Percentiles rank a stretch among this genome's conserved stretches.
Conservation (phyloP, 148 eudicot species). For the Cornus kousa region DNA sequence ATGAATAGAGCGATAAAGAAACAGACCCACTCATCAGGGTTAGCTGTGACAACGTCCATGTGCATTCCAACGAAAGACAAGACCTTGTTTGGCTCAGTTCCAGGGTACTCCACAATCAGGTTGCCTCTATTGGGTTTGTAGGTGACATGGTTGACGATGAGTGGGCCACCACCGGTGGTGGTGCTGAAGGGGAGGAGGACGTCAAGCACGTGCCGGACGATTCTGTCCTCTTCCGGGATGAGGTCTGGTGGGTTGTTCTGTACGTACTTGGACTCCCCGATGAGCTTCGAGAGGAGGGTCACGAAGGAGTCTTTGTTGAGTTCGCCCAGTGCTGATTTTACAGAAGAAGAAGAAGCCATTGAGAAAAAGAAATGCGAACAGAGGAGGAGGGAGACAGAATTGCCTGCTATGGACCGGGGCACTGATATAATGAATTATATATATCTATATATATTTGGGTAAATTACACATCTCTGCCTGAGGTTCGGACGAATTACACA, state of each 20-base stretch:
- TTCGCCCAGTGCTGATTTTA: conserved; percentile 52
- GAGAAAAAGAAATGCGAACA: background rate
- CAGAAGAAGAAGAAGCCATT: conserved; percentile 18
- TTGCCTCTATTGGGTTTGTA: conserved; percentile 77
- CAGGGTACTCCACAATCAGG: conserved; percentile 92
- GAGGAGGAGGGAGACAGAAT: background rate
- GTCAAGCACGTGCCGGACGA: conserved; percentile 68
- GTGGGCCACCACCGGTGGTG: conserved; percentile 71
- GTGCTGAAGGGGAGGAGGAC: conserved; percentile 69
- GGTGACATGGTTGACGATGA: conserved; percentile 65
- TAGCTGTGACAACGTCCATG: conserved; percentile 98
- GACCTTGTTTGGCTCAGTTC: conserved; percentile 55
- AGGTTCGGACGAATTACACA: no score
- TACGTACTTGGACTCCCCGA: conserved; percentile 78
- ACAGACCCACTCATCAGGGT: conserved; percentile 80
- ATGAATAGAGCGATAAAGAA: background rate
- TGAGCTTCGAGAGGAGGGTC: conserved; percentile 63
- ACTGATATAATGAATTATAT: no score
- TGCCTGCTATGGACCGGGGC: no score
- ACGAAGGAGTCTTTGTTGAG: conserved; percentile 67
- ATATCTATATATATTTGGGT: no score
- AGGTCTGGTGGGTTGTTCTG: conserved; percentile 98
- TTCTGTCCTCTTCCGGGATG: conserved; percentile 88
- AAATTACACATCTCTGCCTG: no score
- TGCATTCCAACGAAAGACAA: conserved; percentile 96